Evolutionary conservation across 441 rosid genomes (phyloP), one percentile per base, ranked within the genome.

Genomic region (Bocquillonia castaneifolia): DNA sequence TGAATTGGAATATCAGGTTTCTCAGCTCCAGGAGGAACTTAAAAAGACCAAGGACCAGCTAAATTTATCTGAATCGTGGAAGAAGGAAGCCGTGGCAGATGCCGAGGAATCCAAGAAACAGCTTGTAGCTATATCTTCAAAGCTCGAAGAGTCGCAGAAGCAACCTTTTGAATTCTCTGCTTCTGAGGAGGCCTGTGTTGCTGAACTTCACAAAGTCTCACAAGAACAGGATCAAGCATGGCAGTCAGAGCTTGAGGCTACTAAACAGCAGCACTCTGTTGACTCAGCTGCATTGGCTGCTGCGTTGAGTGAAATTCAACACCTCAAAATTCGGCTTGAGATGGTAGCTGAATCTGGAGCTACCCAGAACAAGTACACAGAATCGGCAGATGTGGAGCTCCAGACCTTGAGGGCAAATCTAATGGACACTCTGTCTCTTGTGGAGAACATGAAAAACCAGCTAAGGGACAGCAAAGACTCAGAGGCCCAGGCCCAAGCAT

Each of bases 11-110:
- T 68, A 83, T 36, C 93, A 85, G 83, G 69, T 90, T 50, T 56
- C 86, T 77, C 92, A 84, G 67, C 93, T 95, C 48, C 92, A 87
- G 73, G 96, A 85, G 40, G 97, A 95, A 66, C 88, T 95, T n/a
- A 91, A 85, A 76, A 89, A 68, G 79, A 85, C 86, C 42, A 95
- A 85, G 77, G 93, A 90, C 53, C 86, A 90, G 68, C 74, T 92
- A 73, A 84, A n/a, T 42, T 72, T 80, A 52, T 86, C 96, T 14
- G 99, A 92, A 72, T 81, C 92, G 18, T 79, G 66, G 64, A 95
- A 86, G 83, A 85, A 81, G 69, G 80, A 74, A 80, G 96, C 95
- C 62, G 79, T 79, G 69, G 84, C 88, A 68, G 90, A 92, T 67
- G 87, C 92, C 15, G 91, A 90, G 64, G 92, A 87, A 64, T 79